Conservation (phyloP, 768 basidiomycete genomes). For the Termitomyces sp. region DNA sequence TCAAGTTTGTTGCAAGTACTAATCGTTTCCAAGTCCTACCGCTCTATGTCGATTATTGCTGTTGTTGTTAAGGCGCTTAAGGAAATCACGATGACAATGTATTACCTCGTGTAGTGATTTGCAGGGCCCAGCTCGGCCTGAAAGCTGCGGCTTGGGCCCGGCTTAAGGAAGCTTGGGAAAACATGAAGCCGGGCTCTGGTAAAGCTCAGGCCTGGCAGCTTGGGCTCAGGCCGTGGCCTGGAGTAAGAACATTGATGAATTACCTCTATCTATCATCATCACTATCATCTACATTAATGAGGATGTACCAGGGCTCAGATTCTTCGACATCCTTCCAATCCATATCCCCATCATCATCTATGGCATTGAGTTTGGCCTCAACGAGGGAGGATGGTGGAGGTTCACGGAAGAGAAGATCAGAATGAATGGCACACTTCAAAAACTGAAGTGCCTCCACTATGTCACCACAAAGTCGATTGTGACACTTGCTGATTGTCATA, state of each 20-base stretch:
- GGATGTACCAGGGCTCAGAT: not conserved
- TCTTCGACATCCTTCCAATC: not conserved
- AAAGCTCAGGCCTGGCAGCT: not conserved
- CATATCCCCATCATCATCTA: not conserved
- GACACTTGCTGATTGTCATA: slow-evolving; percentile 7
- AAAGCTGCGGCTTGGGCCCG: too few relatives aligned
- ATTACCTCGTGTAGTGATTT: not conserved
- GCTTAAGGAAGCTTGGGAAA: not conserved
- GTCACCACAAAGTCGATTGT: slow-evolving; percentile 10
- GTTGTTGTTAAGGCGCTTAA: not conserved
- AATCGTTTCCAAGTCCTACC: not conserved
- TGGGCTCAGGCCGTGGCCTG: not conserved
- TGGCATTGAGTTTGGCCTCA: not conserved
- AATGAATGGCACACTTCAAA: slow-evolving; percentile 5
- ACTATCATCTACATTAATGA: not conserved
- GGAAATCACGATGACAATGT: too few relatives aligned
- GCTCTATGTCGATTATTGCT: not conserved
- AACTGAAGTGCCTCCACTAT: slow-evolving; percentile 14
- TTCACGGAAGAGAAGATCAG: slow-evolving; percentile 9
- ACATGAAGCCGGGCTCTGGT: not conserved
- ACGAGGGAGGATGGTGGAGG: not conserved
- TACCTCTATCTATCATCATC: not conserved
- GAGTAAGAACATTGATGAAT: too few relatives aligned
- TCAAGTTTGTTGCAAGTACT: too few relatives aligned
- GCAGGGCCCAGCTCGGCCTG: too few relatives aligned